phyloP scores from a whole-genome alignment of 495 filamentous ascomycete genomes.

The Evernia prunastri region DNA sequence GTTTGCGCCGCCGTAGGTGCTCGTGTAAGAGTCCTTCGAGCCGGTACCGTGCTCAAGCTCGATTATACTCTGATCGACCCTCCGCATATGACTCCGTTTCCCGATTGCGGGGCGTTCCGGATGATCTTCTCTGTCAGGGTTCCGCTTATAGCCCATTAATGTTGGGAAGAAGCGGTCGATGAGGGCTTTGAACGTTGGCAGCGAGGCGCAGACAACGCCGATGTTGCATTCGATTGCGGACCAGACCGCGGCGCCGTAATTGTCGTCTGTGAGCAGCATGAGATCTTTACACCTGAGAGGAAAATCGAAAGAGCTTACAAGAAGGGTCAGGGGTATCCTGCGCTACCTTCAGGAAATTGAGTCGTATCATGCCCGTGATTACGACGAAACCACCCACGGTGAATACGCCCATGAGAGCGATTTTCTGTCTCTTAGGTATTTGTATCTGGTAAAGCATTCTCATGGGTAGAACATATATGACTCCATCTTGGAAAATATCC shows the following conservation, averaged over 20 bases:
- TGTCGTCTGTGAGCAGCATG: neutral
- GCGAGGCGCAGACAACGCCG: slow-evolving; percentile 6
- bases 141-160: neutral
- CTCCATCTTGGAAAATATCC: slow-evolving; percentile 7
- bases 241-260: neutral
- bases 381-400: slow-evolving; percentile 7
- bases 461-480: slow-evolving; percentile 8
- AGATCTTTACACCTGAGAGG: too few relatives aligned
- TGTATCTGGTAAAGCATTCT: slow-evolving; percentile 3
- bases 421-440: neutral
- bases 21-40: slow-evolving; percentile 4
- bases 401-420: slow-evolving; percentile 2
- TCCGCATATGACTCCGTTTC: neutral
- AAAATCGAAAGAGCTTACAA: neutral
- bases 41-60: neutral
- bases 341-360: slow-evolving; percentile 2
- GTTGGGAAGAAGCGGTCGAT: slow-evolving; percentile 4
- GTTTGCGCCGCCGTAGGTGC: neutral
- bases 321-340: slow-evolving; percentile 6
- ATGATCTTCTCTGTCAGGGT: neutral
- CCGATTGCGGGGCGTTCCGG: neutral
- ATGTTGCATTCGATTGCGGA: slow-evolving; percentile 6
- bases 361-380: slow-evolving; percentile 4
- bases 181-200: slow-evolving; percentile 4
- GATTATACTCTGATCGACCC: neutral